Conservation (phyloP, 768 basidiomycete genomes). For the Lanmaoa rubissima region DNA sequence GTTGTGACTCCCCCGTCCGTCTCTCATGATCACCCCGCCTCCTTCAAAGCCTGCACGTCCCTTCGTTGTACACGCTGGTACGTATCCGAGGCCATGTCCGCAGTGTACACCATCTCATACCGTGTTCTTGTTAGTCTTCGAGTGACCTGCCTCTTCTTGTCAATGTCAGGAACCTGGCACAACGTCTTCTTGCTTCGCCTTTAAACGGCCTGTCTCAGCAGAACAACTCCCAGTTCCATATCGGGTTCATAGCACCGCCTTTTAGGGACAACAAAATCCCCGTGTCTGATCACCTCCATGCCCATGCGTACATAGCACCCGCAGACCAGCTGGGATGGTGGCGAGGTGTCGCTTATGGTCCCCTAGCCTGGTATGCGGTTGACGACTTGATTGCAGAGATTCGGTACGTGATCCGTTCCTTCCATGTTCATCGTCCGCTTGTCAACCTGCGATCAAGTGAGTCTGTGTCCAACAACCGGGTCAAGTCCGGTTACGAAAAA, state of each 20-base stretch:
- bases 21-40: background rate
- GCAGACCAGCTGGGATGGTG: background rate
- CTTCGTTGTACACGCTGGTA: conserved; percentile 64
- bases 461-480: conserved; percentile 34
- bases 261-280: conserved; percentile 78
- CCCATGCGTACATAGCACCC: conserved; percentile 68
- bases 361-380: background rate
- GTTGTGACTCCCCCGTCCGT: conserved; percentile 4
- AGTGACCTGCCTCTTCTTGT: background rate
- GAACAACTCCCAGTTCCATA: background rate
- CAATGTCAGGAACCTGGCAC: background rate
- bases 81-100: conserved; percentile 34
- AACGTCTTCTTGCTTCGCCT: background rate
- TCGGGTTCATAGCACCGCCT: conserved; percentile 74
- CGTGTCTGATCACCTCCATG: conserved; percentile 75
- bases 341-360: background rate
- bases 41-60: conserved; percentile 62
- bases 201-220: background rate
- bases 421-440: conserved; percentile 1
- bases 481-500: background rate
- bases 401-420: conserved; percentile 44
- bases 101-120: conserved; percentile 35
- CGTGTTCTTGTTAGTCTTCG: conserved; percentile 36
- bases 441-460: conserved; percentile 40
- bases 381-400: conserved; percentile 72